Percentiles rank a stretch among this genome's conserved stretches.
These are phyloP conservation scores for Acanthamoeba healyi DNA, from an alignment of 208 protist genomes.

Conservation along the genomic window DNA sequence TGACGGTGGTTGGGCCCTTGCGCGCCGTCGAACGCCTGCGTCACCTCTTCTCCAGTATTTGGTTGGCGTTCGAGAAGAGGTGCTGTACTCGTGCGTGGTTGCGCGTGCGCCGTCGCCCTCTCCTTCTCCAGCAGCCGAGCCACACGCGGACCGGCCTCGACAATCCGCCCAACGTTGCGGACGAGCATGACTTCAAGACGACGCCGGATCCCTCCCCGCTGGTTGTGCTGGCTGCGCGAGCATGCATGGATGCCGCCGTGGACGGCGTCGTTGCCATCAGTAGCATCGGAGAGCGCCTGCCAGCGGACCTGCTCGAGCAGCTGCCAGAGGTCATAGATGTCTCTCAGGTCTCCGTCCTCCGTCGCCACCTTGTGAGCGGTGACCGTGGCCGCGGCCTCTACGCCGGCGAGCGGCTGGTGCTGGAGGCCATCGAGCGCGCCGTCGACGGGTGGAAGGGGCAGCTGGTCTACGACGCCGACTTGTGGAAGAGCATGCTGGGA, in stretches of 20 bases:
- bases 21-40: background rate
- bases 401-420: background rate
- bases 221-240: background rate
- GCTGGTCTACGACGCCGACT: background rate
- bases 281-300: background rate
- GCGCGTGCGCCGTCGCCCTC: background rate
- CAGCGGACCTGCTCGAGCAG: background rate
- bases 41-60: background rate
- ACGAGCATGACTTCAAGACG: too few relatives aligned
- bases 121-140: too few relatives aligned
- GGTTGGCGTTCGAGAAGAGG: background rate
- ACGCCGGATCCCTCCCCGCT: background rate
- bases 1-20: background rate
- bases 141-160: background rate
- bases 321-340: background rate
- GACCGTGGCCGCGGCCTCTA: background rate
- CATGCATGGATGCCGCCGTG: background rate
- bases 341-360: background rate
- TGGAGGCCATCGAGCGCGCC: background rate
- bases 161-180: background rate
- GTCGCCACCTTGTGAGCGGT: background rate
- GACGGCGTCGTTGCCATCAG: background rate
- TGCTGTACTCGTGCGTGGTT: background rate
- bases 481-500: background rate
- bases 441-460: background rate